These are phyloP conservation scores for Vaccinium darrowii DNA, from an alignment of 148 eudicot genomes.

Conservation along the genomic window DNA sequence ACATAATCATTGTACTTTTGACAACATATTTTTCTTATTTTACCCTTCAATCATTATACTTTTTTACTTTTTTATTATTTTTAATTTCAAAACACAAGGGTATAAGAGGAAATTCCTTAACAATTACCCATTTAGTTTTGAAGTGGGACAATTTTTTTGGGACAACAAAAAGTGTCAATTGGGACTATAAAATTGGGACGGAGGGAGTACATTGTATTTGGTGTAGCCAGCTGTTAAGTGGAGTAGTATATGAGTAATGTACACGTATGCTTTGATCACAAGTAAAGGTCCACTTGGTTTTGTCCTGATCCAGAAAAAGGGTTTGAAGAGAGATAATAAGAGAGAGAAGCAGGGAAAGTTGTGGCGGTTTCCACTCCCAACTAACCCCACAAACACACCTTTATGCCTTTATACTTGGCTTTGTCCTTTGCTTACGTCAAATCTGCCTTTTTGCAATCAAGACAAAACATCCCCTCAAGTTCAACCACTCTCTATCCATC, in stretches of 20 bases:
- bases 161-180: too few species aligned
- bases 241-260: neutral
- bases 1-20: too few species aligned
- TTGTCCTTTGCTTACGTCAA: constrained; percentile 18
- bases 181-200: too few species aligned
- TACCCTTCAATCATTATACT: too few species aligned
- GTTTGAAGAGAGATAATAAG: neutral
- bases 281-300: neutral
- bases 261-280: neutral
- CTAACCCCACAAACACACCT: constrained; percentile 16
- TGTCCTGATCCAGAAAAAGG: constrained; percentile 3
- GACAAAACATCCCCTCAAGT: constrained; percentile 23
- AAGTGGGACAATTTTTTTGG: too few species aligned
- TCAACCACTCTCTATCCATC: neutral
- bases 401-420: constrained; percentile 24
- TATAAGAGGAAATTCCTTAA: too few species aligned
- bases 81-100: too few species aligned
- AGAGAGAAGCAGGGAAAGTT: neutral
- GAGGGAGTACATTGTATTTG: too few species aligned
- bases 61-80: too few species aligned
- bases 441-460: constrained; percentile 29
- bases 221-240: neutral
- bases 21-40: too few species aligned
- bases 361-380: constrained; percentile 13
- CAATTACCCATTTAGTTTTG: too few species aligned